A percentile compares a stretch with the other conserved stretches of the same genome.
Conservation (phyloP, 2,329 filamentous ascomycete species). For the Xylariaceae sp. region DNA sequence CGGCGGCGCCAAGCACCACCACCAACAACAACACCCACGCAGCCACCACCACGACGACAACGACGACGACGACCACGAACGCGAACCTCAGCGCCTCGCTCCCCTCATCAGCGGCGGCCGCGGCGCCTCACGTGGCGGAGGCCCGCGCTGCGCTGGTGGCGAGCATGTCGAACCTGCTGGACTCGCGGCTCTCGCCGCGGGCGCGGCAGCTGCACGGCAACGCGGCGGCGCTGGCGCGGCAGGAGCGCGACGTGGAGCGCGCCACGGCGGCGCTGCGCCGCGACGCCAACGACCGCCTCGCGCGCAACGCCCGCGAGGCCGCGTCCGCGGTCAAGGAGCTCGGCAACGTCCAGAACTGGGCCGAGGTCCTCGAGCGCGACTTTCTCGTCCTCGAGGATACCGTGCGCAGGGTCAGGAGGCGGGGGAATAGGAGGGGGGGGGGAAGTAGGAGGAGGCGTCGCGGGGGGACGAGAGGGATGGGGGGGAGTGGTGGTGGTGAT, state of each 20-base stretch:
- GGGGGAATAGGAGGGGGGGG: slow-evolving; percentile 21
- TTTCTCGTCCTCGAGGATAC: slow-evolving; percentile 60
- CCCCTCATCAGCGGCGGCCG: slow-evolving; percentile 20
- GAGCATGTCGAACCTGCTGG: slow-evolving; percentile 61
- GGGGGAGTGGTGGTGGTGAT: slow-evolving; percentile 19
- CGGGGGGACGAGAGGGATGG: slow-evolving; percentile 20
- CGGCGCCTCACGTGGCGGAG: slow-evolving; percentile 43
- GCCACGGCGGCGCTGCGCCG: slow-evolving; percentile 52
- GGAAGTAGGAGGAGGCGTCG: slow-evolving; percentile 20
- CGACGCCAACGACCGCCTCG: slow-evolving; percentile 60
- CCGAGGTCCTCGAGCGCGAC: slow-evolving; percentile 68
- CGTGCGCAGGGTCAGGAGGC: slow-evolving; percentile 46
- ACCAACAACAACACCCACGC: slow-evolving; percentile 1
- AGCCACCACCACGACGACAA: background rate
- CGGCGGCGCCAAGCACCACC: slow-evolving; percentile 3
- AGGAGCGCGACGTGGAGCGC: slow-evolving; percentile 57
- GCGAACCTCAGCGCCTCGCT: slow-evolving; percentile 5
- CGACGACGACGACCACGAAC: background rate
- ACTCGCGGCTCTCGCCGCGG: slow-evolving; percentile 59
- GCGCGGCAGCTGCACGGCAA: slow-evolving; percentile 64
- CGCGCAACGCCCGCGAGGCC: slow-evolving; percentile 55
- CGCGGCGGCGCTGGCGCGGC: slow-evolving; percentile 53
- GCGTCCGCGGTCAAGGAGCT: slow-evolving; percentile 65
- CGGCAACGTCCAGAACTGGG: slow-evolving; percentile 77
- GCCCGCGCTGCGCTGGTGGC: slow-evolving; percentile 53